Evolutionary conservation across 768 basidiomycete species (phyloP), one percentile per base, ranked within the genome.

Genomic region (Suillus weaverae): DNA sequence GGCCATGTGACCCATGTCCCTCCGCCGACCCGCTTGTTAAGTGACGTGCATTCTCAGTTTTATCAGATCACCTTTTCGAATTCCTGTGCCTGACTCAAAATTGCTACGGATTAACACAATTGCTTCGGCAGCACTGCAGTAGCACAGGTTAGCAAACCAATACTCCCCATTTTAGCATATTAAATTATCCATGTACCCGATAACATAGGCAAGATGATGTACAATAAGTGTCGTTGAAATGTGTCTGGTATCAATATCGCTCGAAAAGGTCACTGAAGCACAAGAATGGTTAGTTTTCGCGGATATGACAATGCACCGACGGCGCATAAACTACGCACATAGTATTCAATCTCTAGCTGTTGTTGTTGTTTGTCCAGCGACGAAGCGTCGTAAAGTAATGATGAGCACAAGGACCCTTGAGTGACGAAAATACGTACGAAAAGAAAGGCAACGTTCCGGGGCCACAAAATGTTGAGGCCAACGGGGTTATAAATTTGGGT

Each of bases 261-360:
- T 54, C 33, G 11, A 35, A 32, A 62, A 38, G 55, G 41, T 62
- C 62, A 62, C 62, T 62, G 9, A 20, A 22, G 38, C 16, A 39
- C 62, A 56, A 39, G 18, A n/a, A 30, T 30, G 62, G 56, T 62
- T 61, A 62, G 62, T 20, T 11, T 26, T 5, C 14, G 7, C 51
- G 38, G 20, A 38, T 44, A 71, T 66, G 20, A 33, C 30, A 20
- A 16, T 36, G 13, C 46, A n/a, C 67, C 50, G 14, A 26, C 35
- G 35, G 54, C 55, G 35, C 36, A 41, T 13, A 41, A 59, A 41
- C 26, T 4, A 85, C 91, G 79, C 62, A 92, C 91, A 77, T 95
- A 95, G 79, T 95, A 95, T 72, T 98, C 96, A 64, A 98, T 92
- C 81, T 98, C 96, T 70, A 98, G 83, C 96, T 98, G 70, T 54